phyloP scores from a whole-genome alignment of 371 early-diverging fungal genomes.

The Apophysomyces ossiformis region DNA sequence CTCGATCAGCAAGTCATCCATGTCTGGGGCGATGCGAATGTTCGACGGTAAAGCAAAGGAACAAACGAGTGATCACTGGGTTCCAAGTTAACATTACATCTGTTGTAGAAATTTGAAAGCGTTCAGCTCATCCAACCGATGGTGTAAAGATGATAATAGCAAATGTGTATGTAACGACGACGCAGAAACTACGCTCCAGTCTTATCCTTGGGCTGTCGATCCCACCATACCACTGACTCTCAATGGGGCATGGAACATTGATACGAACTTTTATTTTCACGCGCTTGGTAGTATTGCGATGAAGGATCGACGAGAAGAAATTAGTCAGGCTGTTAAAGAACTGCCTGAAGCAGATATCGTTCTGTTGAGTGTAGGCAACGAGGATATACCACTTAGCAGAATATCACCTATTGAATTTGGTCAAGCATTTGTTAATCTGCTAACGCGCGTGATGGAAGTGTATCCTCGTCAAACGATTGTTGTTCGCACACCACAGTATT shows the following conservation, averaged over 20 bases:
- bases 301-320: slow-evolving; percentile 17
- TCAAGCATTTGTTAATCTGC: slow-evolving; percentile 19
- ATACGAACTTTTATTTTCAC: slow-evolving; percentile 39
- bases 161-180: slow-evolving; percentile 34
- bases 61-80: neutral
- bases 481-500: slow-evolving; percentile 43
- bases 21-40: slow-evolving; percentile 47
- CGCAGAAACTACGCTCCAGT: slow-evolving; percentile 19
- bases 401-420: slow-evolving; percentile 34
- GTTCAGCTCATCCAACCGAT: slow-evolving; percentile 30
- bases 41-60: slow-evolving; percentile 29
- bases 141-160: slow-evolving; percentile 34
- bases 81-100: neutral
- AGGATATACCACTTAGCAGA: slow-evolving; percentile 28
- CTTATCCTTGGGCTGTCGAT: slow-evolving; percentile 39
- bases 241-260: slow-evolving; percentile 37
- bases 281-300: slow-evolving; percentile 22
- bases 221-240: slow-evolving; percentile 31
- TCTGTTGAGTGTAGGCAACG: slow-evolving; percentile 40
- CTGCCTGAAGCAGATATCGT: slow-evolving; percentile 36
- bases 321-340: slow-evolving; percentile 8
- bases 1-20: slow-evolving; percentile 36
- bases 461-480: slow-evolving; percentile 44
- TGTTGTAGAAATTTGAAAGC: slow-evolving; percentile 41
- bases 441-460: slow-evolving; percentile 23